These are phyloP conservation scores for Neoboletus subvelutipes DNA, from an alignment of 768 basidiomycete genomes.

Conservation along the genomic window DNA sequence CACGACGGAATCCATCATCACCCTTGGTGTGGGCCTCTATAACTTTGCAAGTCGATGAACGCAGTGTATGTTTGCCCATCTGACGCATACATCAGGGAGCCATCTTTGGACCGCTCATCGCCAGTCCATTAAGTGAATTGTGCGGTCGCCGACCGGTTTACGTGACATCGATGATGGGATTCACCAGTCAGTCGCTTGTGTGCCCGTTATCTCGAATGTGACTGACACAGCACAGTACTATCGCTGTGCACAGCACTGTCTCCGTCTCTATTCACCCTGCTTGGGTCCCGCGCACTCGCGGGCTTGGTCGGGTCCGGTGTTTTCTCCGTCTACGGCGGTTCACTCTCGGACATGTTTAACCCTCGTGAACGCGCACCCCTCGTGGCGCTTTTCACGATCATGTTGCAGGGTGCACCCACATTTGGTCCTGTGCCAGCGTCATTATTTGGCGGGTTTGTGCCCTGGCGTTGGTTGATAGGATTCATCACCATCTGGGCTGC, in stretches of 20 bases:
- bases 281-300: slow-evolving; percentile 20
- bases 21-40: slow-evolving; percentile 27
- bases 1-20: slow-evolving; percentile 19
- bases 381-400: slow-evolving; percentile 30
- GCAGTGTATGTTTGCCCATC: neutral
- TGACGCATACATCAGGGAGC: slow-evolving; percentile 17
- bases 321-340: slow-evolving; percentile 32
- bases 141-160: slow-evolving; percentile 28
- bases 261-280: slow-evolving; percentile 20
- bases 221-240: slow-evolving; percentile 19
- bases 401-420: slow-evolving; percentile 31
- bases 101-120: slow-evolving; percentile 27
- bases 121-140: slow-evolving; percentile 26
- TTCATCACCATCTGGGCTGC: slow-evolving; percentile 27
- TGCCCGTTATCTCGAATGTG: neutral
- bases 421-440: slow-evolving; percentile 30
- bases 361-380: slow-evolving; percentile 29
- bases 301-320: slow-evolving; percentile 27
- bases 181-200: slow-evolving; percentile 18
- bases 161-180: slow-evolving; percentile 19
- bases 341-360: slow-evolving; percentile 30
- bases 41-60: slow-evolving; percentile 23
- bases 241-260: slow-evolving; percentile 25
- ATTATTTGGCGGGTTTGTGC: slow-evolving; percentile 17
- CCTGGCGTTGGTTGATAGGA: slow-evolving; percentile 30